Conservation (phyloP, 768 basidiomycete species). For the Lentinula guzmanii region DNA sequence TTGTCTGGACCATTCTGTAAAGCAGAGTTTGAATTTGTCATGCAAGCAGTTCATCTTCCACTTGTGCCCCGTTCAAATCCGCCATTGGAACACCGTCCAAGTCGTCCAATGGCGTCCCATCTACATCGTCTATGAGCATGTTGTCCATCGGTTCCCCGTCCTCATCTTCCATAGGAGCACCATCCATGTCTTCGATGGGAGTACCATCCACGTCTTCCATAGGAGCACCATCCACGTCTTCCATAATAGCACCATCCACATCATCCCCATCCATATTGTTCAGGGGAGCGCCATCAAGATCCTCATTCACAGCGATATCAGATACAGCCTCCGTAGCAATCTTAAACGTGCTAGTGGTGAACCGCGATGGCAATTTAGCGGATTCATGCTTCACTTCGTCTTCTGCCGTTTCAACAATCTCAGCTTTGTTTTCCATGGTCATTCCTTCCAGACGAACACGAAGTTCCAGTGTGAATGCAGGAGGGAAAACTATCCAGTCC, state of each 20-base stretch:
- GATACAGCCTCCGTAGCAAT: slow-evolving; percentile 44
- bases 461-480: slow-evolving; percentile 74
- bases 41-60: slow-evolving; percentile 15
- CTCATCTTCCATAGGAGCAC: slow-evolving; percentile 29
- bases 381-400: slow-evolving; percentile 5
- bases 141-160: slow-evolving; percentile 18
- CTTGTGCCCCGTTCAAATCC: no score
- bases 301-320: slow-evolving; percentile 22
- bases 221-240: slow-evolving; percentile 23
- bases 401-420: slow-evolving; percentile 11
- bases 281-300: slow-evolving; percentile 33
- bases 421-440: slow-evolving; percentile 19
- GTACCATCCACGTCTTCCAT: slow-evolving; percentile 29
- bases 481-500: slow-evolving; percentile 95
- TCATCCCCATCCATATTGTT: slow-evolving; percentile 22
- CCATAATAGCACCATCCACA: slow-evolving; percentile 36
- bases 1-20: neutral
- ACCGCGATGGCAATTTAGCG: slow-evolving; percentile 48
- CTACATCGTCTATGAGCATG: no score
- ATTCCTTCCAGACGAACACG: slow-evolving; percentile 69
- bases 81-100: slow-evolving; percentile 32
- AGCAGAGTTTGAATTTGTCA: neutral
- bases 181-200: slow-evolving; percentile 31
- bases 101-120: slow-evolving; percentile 26
- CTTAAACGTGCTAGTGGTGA: slow-evolving; percentile 76